Percentiles rank a stretch among this genome's conserved stretches.
Conservation (phyloP, 2,329 filamentous ascomycete genomes). For the Calonectria honghensis region DNA sequence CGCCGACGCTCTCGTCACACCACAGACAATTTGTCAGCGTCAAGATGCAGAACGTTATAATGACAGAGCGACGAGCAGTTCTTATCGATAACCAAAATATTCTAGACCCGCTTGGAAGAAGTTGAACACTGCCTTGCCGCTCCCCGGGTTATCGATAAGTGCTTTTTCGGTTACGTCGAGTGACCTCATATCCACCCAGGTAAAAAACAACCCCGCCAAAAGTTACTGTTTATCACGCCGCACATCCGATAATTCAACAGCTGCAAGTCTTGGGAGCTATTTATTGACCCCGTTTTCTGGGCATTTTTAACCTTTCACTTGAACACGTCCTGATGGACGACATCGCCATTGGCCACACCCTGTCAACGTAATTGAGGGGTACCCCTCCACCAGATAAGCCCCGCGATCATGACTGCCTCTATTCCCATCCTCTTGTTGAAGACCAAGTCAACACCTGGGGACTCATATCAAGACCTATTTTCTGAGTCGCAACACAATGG, state of each 20-base stretch:
- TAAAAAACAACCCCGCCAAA: slow-evolving; percentile 28
- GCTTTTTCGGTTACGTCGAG: not conserved
- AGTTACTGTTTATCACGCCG: slow-evolving; percentile 21
- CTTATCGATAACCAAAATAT: slow-evolving; percentile 35
- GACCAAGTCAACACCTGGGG: slow-evolving; percentile 82
- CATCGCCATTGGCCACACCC: slow-evolving; percentile 39
- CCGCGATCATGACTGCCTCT: slow-evolving; percentile 41
- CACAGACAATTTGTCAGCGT: slow-evolving; percentile 53
- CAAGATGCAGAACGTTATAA: slow-evolving; percentile 5
- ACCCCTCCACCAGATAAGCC: not conserved
- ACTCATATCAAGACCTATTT: slow-evolving; percentile 84
- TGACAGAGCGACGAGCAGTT: slow-evolving; percentile 1
- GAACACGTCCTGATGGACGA: slow-evolving; percentile 5
- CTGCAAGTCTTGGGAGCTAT: not conserved
- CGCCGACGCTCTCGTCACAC: slow-evolving; percentile 43
- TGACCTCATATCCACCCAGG: slow-evolving; percentile 29
- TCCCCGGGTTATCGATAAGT: slow-evolving; percentile 33
- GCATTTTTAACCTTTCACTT: not conserved
- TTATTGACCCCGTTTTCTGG: not conserved
- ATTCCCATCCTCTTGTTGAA: slow-evolving; percentile 82
- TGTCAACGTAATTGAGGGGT: slow-evolving; percentile 35
- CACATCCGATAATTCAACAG: slow-evolving; percentile 8
- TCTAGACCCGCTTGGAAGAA: not conserved
- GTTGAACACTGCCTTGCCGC: not conserved
- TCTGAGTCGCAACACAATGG: slow-evolving; percentile 60